Conservation (phyloP, 208 protist genomes). For the Leishmania tarentolae region DNA sequence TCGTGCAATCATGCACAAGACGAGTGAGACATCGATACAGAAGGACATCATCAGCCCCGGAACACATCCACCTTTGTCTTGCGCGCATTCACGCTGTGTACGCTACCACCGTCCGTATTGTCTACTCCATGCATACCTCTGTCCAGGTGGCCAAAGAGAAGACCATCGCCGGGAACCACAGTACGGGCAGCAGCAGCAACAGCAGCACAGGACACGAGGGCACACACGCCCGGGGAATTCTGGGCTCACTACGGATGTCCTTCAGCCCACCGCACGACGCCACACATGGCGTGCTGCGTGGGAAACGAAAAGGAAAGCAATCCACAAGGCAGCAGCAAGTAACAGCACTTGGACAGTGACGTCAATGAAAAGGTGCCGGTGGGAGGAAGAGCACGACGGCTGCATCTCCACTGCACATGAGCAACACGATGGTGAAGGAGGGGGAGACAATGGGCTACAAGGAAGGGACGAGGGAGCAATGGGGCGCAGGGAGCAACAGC, state of each 20-base stretch:
- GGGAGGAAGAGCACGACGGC: constrained; percentile 7
- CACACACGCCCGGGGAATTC: background rate
- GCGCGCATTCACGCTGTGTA: background rate
- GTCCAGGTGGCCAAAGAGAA: background rate
- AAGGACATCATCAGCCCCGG: background rate
- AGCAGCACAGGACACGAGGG: background rate
- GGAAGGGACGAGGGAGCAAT: background rate
- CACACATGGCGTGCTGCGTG: background rate
- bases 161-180: background rate
- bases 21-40: background rate
- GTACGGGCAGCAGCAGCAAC: background rate
- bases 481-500: background rate
- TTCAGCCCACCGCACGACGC: background rate
- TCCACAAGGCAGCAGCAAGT: background rate
- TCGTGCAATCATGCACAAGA: background rate
- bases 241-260: background rate
- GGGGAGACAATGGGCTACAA: background rate
- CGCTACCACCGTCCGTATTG: background rate
- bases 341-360: background rate
- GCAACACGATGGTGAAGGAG: background rate
- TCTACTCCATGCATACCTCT: background rate
- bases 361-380: background rate
- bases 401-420: background rate
- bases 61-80: background rate
- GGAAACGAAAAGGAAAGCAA: constrained; percentile 6